phyloP scores from a whole-genome alignment of 1,284 basidiomycete species.

The Ganoderma boninense region DNA sequence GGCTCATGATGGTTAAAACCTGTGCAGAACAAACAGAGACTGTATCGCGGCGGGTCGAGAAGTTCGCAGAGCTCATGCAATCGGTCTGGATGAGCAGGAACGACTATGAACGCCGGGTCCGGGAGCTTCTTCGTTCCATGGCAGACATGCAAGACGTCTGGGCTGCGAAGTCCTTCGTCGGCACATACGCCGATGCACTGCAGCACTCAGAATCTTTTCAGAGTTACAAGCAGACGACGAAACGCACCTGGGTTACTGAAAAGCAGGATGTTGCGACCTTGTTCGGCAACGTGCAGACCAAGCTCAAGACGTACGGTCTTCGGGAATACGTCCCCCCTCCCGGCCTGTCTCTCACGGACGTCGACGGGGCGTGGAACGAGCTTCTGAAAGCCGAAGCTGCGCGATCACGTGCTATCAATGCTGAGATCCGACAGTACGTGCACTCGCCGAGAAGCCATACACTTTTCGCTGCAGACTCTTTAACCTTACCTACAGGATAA shows the following conservation, averaged over 20 bases:
- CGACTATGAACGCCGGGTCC: conserved; percentile 93
- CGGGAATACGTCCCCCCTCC: conserved; percentile 83
- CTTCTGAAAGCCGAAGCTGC: conserved; percentile 81
- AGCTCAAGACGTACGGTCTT: conserved; percentile 90
- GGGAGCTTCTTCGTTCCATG: conserved; percentile 75
- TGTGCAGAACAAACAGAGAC: conserved; percentile 91
- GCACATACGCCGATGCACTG: conserved; percentile 87
- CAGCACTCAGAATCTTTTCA: conserved; percentile 79
- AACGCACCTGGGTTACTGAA: conserved; percentile 90
- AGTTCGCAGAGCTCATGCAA: conserved; percentile 96
- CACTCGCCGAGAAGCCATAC: background rate
- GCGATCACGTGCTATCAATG: conserved; percentile 88
- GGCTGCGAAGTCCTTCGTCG: conserved; percentile 67
- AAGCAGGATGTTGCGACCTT: conserved; percentile 89
- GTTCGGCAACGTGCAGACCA: conserved; percentile 95
- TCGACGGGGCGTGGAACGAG: conserved; percentile 83
- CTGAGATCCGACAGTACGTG: conserved; percentile 87
- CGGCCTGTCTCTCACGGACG: conserved; percentile 77
- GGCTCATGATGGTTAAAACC: background rate
- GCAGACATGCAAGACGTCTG: conserved; percentile 71
- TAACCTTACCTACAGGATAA: conserved; percentile 68
- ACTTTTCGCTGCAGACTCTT: too few relatives aligned
- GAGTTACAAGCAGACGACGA: conserved; percentile 86
- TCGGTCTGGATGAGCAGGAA: conserved; percentile 87
- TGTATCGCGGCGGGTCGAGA: conserved; percentile 91